A percentile compares a stretch with the other conserved stretches of the same genome.
Evolutionary conservation across 257 asterid genomes (phyloP).

Genomic region (Solanum chmielewskii): DNA sequence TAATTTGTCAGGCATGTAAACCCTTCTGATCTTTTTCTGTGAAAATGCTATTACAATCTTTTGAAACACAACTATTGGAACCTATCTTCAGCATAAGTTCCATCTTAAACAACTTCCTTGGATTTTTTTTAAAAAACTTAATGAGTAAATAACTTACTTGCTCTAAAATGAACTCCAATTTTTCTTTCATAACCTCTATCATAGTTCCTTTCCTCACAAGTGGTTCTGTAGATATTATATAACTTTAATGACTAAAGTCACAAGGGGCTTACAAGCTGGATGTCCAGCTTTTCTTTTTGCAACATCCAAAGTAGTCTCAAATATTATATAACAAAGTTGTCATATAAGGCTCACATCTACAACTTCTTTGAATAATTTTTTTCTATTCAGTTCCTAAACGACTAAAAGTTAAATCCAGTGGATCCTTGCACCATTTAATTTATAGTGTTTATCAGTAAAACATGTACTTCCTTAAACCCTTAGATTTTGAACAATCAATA

Average conservation of each 20-base stretch:
- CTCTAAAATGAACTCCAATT: not conserved
- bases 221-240: not conserved
- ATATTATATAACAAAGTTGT: not conserved
- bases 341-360: not conserved
- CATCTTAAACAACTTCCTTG: not conserved
- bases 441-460: not conserved
- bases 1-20: not conserved
- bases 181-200: not conserved
- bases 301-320: not conserved
- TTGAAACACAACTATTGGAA: not conserved
- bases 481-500: not conserved
- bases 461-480: not conserved
- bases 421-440: not conserved
- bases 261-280: not conserved
- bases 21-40: not conserved
- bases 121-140: not conserved
- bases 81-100: not conserved
- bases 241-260: not conserved
- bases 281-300: not conserved
- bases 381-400: not conserved
- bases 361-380: not conserved
- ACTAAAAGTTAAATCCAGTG: not conserved
- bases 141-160: not conserved
- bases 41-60: not conserved
- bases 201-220: not conserved